Evolutionary conservation across 2,329 filamentous ascomycete genomes (phyloP), one percentile per base, ranked within the genome.

Genomic region (Pseudogymnoascus verrucosus): DNA sequence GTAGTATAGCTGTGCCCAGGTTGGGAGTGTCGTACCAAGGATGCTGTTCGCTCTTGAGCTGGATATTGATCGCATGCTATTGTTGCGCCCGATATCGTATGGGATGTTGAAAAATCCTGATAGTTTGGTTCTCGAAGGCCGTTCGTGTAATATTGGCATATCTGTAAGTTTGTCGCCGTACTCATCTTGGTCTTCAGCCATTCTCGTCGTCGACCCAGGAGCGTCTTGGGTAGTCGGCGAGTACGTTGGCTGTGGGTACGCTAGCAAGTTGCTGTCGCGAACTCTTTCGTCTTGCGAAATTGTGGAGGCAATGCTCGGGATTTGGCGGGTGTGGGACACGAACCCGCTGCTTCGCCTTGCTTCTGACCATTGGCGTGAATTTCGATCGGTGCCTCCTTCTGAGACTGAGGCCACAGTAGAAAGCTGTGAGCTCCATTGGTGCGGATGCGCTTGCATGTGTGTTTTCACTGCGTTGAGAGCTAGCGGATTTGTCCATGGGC

Each of bases 1-100:
- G 72, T 92, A 92, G 74, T 91, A 92, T 14, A 90, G 76, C 68
- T 80, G 85, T 42, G 75, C 76, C 74, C 80, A 83, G 6, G 77
- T 73, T 1, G 80, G 79, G 47, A 79, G 73, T 16, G 67, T 67
- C 39, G 72, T 73, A n/a, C 74, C 74, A 60, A 78, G 69, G 28
- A 78, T 67, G 23, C 76, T 74, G 64, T 78, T 82, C 19, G 78
- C 74, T 57, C 76, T 76, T 11, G 80, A 82, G 36, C 76, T 77
- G 3, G 73, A 62, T 10, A 68, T 69, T 14, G 72, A 74, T 39
- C 68, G 68, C 69, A 74, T 72, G 1, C 71, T 73, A 62, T 69
- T 71, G 14, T 70, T 69, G 5, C 73, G 71, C 23, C 68, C 69
- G 66, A 68, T 70, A 63, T 84, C 82, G 59, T 78, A 76, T 61